Base-by-base conservation (phyloP, 2,329 filamentous ascomycete genomes). In the Aspergillus novoparasiticus region DNA sequence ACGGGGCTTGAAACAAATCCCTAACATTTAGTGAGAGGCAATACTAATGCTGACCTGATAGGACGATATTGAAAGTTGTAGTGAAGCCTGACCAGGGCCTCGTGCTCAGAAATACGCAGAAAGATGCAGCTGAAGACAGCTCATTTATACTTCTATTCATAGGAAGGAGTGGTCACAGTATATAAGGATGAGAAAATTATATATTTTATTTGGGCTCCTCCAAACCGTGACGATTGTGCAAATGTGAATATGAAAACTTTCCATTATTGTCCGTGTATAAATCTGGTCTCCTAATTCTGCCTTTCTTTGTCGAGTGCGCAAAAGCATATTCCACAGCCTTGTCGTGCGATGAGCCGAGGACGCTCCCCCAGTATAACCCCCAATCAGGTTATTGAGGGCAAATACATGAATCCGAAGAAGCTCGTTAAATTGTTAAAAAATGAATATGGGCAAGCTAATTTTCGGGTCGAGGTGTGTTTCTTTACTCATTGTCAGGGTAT, bases 341-440 rank as follows among this genome's bases (percentile, higher is more conserved):
- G 41, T 28, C 6, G 19, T 59, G 46, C 32, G 36, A 63, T 60
- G 57, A 32, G 51, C 43, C 36, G 51, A 45, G 34, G 14, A 14
- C 34, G 30, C 9, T 43, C 32, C 28, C 30, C 48, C 36, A 28
- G 2, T 36, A 32, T 16, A 43, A 32, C 32, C 48, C 61, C 36
- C 30, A 58, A 60, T 46, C 58, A 60, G 28, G 39, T 63, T 11
- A 60, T 63, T 19, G 58, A 63, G n/a, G 61, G 61, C 12, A 60
- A 36, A 39, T 57, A 45, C 23, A 60, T 63, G 45, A 48, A 60
- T 19, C 53, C 51, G 21, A 34, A 32, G 28, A 60, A 58, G 48
- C 46, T 63, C 26, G 58, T 63, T 36, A 60, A 57, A 11, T 21
- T 58, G 12, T 58, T 63, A 34, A 21, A 46, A 36, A 39, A 39